Base-by-base conservation (phyloP, 2,329 filamentous ascomycete genomes). In the Aaosphaeria arxii region DNA sequence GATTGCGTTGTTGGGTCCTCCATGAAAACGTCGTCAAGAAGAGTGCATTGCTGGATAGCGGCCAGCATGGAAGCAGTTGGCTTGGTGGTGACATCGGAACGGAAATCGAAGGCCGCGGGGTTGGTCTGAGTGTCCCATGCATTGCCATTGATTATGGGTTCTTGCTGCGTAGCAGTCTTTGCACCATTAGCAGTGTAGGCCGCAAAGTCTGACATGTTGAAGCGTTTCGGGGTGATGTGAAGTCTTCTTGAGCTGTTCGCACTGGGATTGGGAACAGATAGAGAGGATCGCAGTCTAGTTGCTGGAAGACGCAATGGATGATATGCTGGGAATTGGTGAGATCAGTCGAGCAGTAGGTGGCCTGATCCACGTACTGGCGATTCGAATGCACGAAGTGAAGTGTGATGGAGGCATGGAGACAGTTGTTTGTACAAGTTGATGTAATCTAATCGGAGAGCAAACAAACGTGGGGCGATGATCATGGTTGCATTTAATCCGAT, bases 1-100 rank as follows among this genome's bases (percentile, higher is more conserved):
- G 81, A 78, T 44, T 80, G 84, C 1, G 92, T 96, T 0, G 87
- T 90, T 1, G 82, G 76, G 61, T 96, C 91, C 71, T 95, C 90
- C 53, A 78, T 74, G 67, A 87, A 89, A 57, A 95, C 89, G 69
- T 96, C 91, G 70, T 96, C 91, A 13, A 87, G 77, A 31, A 96
- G 81, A 0, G 87, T 86, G 54, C 85, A 87, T 44, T 83, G 77
- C 57, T 83, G 77, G 55, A 96, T 87, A 11, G 91, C 89, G 40
- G 81, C 75, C 35, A 96, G 83, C 91, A 96, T 96, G 4, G 86
- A 82, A 1, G 82, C 57, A 11, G 67, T 70, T 2, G 67, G 69
- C 4, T 64, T 69, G 0, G 66, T 71, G 48, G 64, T 63, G 32
- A 69, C 66, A 48, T 71, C 66, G 40, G 78, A 81, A 55, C 80